These are phyloP conservation scores for Diaporthe sp. DNA, from an alignment of 2,329 filamentous ascomycete species.

Conservation along the genomic window DNA sequence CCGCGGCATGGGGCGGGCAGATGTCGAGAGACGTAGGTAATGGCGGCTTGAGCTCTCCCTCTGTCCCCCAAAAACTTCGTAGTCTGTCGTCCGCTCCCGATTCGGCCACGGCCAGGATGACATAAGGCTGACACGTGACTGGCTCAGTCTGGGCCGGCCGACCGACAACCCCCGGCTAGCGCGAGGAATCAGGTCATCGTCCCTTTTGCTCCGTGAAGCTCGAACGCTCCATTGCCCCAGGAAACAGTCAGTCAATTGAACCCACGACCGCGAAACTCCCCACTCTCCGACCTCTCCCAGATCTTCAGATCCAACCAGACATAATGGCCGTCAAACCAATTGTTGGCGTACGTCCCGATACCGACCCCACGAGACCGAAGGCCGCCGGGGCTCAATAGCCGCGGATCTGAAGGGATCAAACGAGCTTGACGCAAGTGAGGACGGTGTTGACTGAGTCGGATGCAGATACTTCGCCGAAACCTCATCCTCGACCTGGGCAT, in stretches of 20 bases:
- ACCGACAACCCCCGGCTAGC: slow-evolving; percentile 30
- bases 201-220: slow-evolving; percentile 21
- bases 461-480: slow-evolving; percentile 72
- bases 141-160: slow-evolving; percentile 5
- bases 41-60: not conserved
- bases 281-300: slow-evolving; percentile 37
- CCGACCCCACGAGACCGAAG: not conserved
- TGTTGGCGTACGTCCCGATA: slow-evolving; percentile 68
- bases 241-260: slow-evolving; percentile 31
- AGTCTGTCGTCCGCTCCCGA: slow-evolving; percentile 25
- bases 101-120: slow-evolving; percentile 19
- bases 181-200: slow-evolving; percentile 42
- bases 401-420: slow-evolving; percentile 1
- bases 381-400: not conserved
- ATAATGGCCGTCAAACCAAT: slow-evolving; percentile 71
- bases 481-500: slow-evolving; percentile 70
- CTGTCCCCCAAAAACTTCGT: slow-evolving; percentile 23
- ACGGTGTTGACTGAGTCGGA: slow-evolving; percentile 51
- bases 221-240: slow-evolving; percentile 31
- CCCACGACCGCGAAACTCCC: slow-evolving; percentile 38
- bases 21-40: slow-evolving; percentile 29
- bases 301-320: slow-evolving; percentile 45
- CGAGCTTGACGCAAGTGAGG: slow-evolving; percentile 21
- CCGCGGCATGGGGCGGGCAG: slow-evolving; percentile 43
- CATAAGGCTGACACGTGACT: slow-evolving; percentile 37